Percentiles rank a stretch among this genome's conserved stretches.
Conservation (phyloP, 148 eudicot species). For the Vaccinium macrocarpon region DNA sequence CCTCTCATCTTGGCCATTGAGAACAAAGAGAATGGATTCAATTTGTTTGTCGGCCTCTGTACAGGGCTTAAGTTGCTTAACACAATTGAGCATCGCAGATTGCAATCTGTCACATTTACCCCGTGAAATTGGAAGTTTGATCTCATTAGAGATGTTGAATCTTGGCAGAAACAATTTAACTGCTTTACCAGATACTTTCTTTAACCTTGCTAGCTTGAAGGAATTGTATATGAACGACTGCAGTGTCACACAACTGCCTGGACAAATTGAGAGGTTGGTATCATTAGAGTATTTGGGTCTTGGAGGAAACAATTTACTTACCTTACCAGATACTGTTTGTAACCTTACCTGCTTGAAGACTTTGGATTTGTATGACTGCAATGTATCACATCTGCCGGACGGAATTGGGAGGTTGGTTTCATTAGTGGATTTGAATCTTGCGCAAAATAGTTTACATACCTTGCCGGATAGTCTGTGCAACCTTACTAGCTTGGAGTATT, state of each 20-base stretch:
- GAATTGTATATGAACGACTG: not conserved
- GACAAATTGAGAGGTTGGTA: not conserved
- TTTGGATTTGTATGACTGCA: not conserved
- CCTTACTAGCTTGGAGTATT: not conserved
- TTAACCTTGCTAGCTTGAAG: not conserved
- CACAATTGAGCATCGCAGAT: not conserved
- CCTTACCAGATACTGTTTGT: not conserved
- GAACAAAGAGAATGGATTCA: not conserved
- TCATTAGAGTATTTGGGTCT: not conserved
- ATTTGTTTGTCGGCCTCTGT: not conserved
- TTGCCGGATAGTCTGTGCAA: not conserved
- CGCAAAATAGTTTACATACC: not conserved
- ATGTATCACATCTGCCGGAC: not conserved
- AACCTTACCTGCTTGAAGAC: not conserved
- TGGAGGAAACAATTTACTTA: not conserved
- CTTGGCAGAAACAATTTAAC: not conserved
- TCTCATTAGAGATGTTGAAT: not conserved
- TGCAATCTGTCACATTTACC: constrained; percentile 10
- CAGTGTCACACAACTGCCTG: not conserved
- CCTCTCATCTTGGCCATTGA: not conserved
- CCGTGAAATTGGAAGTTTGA: constrained; percentile 8
- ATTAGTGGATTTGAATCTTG: not conserved
- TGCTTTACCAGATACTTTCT: not conserved
- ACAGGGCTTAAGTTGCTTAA: not conserved
- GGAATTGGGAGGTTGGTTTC: not conserved